Percentiles rank a stretch among this genome's conserved stretches.
These are phyloP conservation scores for Ogataea pignaliae DNA, from an alignment of 805 yeast species.

Conservation along the genomic window DNA sequence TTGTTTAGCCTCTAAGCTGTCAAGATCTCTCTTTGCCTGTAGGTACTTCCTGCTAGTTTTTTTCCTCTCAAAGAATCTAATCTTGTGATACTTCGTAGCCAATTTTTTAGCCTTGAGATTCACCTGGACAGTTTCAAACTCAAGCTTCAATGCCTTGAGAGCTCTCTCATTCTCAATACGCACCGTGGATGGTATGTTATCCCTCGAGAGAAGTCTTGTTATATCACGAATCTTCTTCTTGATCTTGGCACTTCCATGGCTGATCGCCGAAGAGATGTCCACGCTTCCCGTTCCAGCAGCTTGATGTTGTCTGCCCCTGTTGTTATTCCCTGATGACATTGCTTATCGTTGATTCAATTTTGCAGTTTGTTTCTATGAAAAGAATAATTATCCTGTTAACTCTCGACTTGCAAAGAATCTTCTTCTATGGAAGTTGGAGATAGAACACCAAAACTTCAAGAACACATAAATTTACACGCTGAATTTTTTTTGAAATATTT, in stretches of 20 bases:
- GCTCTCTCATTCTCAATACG: conserved; percentile 44
- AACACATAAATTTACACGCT: too few species aligned
- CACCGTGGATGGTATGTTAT: conserved; percentile 52
- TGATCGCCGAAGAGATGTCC: conserved; percentile 27
- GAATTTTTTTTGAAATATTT: too few species aligned
- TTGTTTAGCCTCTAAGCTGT: conserved; percentile 31
- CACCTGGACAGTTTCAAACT: conserved; percentile 38
- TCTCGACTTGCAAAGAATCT: too few species aligned
- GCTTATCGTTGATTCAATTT: neutral
- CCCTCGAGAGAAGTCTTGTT: conserved; percentile 59
- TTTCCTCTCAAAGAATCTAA: conserved; percentile 84
- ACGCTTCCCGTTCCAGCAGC: conserved; percentile 10
- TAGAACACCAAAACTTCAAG: too few species aligned
- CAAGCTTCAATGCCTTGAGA: conserved; percentile 43
- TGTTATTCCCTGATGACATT: conserved; percentile 4
- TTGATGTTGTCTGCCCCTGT: neutral
- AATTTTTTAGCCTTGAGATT: conserved; percentile 36
- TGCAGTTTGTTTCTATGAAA: too few species aligned
- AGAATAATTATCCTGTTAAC: too few species aligned
- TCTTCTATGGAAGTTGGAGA: too few species aligned
- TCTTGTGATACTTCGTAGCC: conserved; percentile 84
- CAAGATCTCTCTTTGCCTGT: conserved; percentile 37
- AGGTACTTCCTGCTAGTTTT: conserved; percentile 75
- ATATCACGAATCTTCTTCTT: conserved; percentile 86
- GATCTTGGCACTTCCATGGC: conserved; percentile 45